Conservation (phyloP, 495 filamentous ascomycete species). For the Xylaria bambusicola region DNA sequence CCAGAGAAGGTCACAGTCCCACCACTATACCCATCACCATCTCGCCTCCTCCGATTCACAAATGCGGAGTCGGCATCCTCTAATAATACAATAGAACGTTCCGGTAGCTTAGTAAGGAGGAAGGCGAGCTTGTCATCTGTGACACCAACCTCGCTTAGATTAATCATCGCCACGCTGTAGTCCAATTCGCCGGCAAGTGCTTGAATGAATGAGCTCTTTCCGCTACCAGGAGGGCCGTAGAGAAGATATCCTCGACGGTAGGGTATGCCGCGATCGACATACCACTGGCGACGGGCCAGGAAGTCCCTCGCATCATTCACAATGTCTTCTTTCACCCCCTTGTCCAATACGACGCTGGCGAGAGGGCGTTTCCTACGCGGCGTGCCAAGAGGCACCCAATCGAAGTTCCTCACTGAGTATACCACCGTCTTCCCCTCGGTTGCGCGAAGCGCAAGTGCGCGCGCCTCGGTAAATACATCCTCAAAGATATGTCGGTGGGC, state of each 20-base stretch:
- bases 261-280: constrained; percentile 90
- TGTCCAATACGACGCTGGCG: constrained; percentile 82
- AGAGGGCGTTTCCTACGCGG: constrained; percentile 85
- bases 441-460: constrained; percentile 69
- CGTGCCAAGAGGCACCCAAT: constrained; percentile 78
- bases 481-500: constrained; percentile 82
- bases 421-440: constrained; percentile 94
- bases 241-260: constrained; percentile 93
- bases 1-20: constrained; percentile 95
- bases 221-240: constrained; percentile 90
- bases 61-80: constrained; percentile 97
- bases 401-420: constrained; percentile 77
- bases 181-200: constrained; percentile 89
- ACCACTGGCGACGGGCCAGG: constrained; percentile 77
- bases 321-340: constrained; percentile 84
- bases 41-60: constrained; percentile 72
- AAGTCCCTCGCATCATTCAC: constrained; percentile 86
- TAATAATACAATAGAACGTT: constrained; percentile 80
- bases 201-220: constrained; percentile 96
- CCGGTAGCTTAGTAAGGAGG: constrained; percentile 83
- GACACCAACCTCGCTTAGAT: constrained; percentile 87
- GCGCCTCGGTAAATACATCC: constrained; percentile 82
- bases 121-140: constrained; percentile 91
- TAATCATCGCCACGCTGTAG: constrained; percentile 92
- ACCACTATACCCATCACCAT: constrained; percentile 83